Percentiles rank a stretch among this genome's conserved stretches.
phyloP scores from a whole-genome alignment of 768 basidiomycete genomes.

The Rhodosporidiobolus sp. region DNA sequence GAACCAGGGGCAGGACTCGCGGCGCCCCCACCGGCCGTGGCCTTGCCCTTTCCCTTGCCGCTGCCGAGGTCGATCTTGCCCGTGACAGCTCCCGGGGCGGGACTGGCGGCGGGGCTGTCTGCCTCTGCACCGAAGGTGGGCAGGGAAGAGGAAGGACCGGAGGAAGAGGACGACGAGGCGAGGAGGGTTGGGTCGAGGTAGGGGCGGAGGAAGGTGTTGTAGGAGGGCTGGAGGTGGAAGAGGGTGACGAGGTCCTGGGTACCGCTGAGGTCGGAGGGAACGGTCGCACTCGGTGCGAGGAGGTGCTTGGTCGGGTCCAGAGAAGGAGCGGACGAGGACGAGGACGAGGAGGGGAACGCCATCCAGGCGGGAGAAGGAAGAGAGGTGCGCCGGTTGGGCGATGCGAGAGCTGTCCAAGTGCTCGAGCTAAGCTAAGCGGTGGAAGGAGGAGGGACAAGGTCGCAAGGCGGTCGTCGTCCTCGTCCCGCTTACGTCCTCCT shows the following conservation, averaged over 20 bases:
- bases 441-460: neutral
- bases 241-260: constrained; percentile 37
- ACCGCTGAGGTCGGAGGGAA: constrained; percentile 32
- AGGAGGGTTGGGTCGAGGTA: constrained; percentile 21
- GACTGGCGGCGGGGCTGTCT: neutral
- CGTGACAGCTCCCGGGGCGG: neutral
- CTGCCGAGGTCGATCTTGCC: neutral
- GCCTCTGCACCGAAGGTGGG: neutral
- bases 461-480: neutral
- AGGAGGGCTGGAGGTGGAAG: constrained; percentile 30
- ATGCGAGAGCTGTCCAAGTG: no score
- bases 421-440: no score
- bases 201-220: constrained; percentile 41
- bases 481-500: no score
- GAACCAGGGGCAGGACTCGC: neutral
- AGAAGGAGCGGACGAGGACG: no score
- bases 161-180: neutral
- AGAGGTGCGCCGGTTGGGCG: no score
- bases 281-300: no score
- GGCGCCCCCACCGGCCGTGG: neutral
- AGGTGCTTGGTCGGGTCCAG: neutral
- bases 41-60: constrained; percentile 14
- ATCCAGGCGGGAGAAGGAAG: no score
- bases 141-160: neutral
- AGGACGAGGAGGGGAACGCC: no score